phyloP scores from a whole-genome alignment of 2,329 filamentous ascomycete genomes.

The Ceratocystis papillata region DNA sequence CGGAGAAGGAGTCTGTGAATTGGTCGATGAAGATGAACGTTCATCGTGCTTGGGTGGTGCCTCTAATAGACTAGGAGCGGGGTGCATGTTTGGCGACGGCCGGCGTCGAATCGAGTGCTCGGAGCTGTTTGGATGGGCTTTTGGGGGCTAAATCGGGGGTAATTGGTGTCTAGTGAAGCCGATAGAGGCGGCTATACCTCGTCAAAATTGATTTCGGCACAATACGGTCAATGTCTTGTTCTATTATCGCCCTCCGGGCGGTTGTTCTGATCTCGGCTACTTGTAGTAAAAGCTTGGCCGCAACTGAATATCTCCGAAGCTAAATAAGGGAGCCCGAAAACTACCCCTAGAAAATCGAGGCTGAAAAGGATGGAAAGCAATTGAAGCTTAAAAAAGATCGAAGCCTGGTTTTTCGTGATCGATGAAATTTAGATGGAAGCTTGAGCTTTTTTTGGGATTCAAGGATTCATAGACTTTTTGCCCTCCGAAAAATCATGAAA shows the following conservation, averaged over 20 bases:
- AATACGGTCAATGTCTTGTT: too few relatives aligned
- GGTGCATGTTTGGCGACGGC: constrained; percentile 31
- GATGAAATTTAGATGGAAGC: not conserved
- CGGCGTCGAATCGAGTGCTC: not conserved
- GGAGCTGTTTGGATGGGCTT: not conserved
- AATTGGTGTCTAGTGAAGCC: too few relatives aligned
- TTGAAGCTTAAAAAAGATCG: not conserved
- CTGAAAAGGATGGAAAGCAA: not conserved
- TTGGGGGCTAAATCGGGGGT: not conserved
- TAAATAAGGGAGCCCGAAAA: not conserved
- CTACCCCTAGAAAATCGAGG: not conserved
- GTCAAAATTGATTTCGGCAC: too few relatives aligned
- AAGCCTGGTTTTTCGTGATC: not conserved
- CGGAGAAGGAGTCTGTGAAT: constrained; percentile 20
- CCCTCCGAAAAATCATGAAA: constrained; percentile 18
- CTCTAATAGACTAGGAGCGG: constrained; percentile 34
- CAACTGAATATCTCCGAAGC: not conserved
- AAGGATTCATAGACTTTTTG: not conserved
- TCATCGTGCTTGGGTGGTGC: constrained; percentile 29
- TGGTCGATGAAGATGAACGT: constrained; percentile 25
- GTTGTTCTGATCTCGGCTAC: not conserved
- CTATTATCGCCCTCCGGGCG: too few relatives aligned
- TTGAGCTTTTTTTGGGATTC: not conserved
- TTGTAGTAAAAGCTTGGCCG: not conserved
- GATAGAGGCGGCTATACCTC: too few relatives aligned